Percentiles rank a stretch among this genome's conserved stretches.
These are phyloP conservation scores for Globisporangium cystogenes DNA, from an alignment of 352 stramenopile genomes.

Conservation along the genomic window DNA sequence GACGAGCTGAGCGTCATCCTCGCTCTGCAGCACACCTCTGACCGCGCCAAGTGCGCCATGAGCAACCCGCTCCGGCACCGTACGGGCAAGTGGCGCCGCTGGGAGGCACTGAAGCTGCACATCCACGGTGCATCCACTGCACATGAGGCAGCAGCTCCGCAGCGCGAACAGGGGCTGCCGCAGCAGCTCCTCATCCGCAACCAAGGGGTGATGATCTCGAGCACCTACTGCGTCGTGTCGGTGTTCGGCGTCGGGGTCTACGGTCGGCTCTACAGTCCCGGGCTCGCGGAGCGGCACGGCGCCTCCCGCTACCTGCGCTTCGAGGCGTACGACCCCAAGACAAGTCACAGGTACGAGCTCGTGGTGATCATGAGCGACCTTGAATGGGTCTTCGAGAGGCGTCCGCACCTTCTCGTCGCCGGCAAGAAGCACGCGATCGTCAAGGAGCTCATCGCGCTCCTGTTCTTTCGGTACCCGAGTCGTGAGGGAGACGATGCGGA, in stretches of 20 bases:
- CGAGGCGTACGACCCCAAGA: conserved; percentile 46
- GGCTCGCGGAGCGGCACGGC: conserved; percentile 25
- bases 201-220: conserved; percentile 48
- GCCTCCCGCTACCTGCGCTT: conserved; percentile 33
- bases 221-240: conserved; percentile 53
- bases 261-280: conserved; percentile 45
- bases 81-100: conserved; percentile 45
- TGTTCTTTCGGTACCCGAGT: conserved; percentile 58
- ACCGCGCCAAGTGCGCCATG: conserved; percentile 25
- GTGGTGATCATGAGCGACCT: conserved; percentile 47
- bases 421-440: conserved; percentile 52
- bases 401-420: conserved; percentile 34
- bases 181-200: conserved; percentile 36
- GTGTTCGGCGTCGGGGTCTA: conserved; percentile 54
- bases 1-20: conserved; percentile 51
- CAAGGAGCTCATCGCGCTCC: conserved; percentile 39
- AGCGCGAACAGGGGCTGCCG: conserved; percentile 7
- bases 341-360: conserved; percentile 23
- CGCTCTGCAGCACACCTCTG: conserved; percentile 1
- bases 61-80: conserved; percentile 20
- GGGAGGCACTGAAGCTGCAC: conserved; percentile 28
- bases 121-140: conserved; percentile 10
- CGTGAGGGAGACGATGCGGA: background rate
- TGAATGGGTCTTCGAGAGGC: conserved; percentile 40
- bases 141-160: background rate